Evolutionary conservation across 371 early-diverging fungal species (phyloP), one percentile per base, ranked within the genome.

Genomic region (Mortierella sp.): DNA sequence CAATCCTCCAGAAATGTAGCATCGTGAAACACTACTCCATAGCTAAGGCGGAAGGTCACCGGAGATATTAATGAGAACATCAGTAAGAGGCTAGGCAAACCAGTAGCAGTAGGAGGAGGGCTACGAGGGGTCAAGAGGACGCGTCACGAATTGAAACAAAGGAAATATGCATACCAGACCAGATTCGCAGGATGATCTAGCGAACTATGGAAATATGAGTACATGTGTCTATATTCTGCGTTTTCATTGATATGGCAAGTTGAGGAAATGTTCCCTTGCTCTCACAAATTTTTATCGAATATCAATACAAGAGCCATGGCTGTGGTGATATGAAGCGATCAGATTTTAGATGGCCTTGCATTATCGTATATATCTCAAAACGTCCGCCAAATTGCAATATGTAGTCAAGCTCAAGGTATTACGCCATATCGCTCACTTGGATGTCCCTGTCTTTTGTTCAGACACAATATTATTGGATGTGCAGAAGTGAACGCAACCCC

Each of bases 351-450:
- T 58, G 58, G 12, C 4, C 37, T 2, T 58, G 58, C 58, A 58
- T 58, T 58, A 58, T 58, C 58, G 22, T n/a, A 58, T 58, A 9
- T 58, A 58, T 58, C 58, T 28, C 35, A 12, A 29, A 54, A 31
- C 29, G 3, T 17, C 26, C 31, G 29, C 55, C 55, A 54, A 54
- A 34, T 34, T 58, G 58, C 58, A 58, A 58, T 58, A 31, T 34
- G 3, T 0, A 35, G 17, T 3, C 32, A 13, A 35, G 34, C 22
- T 58, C 10, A 0, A 35, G 32, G 19, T 19, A 3, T 15, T 26
- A 13, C 8, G n/a, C 35, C 15, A 9, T n/a, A 54, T 54, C 2
- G 31, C 13, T 54, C 47, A 22, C 7, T 3, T 6, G 17, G 40
- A n/a, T 47, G 17, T 47, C 19, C 19, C 22, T 47, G 17, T 47